Evolutionary conservation across 2,329 filamentous ascomycete species (phyloP).

Genomic region (Epichloe uncinata): DNA sequence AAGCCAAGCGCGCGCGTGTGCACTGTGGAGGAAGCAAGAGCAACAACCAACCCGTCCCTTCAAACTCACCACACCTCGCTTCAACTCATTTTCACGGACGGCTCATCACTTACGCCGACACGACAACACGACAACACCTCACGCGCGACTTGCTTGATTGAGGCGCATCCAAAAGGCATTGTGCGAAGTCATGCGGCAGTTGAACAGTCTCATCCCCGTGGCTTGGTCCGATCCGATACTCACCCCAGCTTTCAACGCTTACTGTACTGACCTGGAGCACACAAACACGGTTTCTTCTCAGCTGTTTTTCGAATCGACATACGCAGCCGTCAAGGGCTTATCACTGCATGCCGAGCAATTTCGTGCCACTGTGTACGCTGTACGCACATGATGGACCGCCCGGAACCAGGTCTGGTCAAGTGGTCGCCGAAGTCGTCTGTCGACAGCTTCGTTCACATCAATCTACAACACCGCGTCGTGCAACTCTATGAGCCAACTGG

Average conservation of each 20-base stretch:
- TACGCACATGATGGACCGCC: constrained; percentile 35
- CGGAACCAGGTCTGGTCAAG: constrained; percentile 49
- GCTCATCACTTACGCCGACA: background rate
- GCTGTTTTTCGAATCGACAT: background rate
- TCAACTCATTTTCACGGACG: background rate
- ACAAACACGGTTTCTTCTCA: background rate
- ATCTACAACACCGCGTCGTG: constrained; percentile 48
- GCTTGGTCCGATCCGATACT: no score
- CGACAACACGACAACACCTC: background rate
- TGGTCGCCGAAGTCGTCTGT: constrained; percentile 48
- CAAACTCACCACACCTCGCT: background rate
- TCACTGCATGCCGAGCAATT: background rate
- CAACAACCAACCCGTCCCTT: background rate
- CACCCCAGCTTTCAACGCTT: no score
- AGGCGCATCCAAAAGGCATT: background rate
- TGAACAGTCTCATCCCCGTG: background rate
- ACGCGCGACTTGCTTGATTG: background rate
- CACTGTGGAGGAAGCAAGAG: background rate
- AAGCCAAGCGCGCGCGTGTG: background rate
- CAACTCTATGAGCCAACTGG: constrained; percentile 51
- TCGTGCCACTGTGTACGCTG: no score
- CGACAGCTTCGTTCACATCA: constrained; percentile 52
- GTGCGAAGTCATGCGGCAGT: constrained; percentile 3
- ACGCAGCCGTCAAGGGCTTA: background rate
- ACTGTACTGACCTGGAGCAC: no score